Base-by-base conservation (phyloP, 352 stramenopile genomes). In the Phytopythium delawarense region DNA sequence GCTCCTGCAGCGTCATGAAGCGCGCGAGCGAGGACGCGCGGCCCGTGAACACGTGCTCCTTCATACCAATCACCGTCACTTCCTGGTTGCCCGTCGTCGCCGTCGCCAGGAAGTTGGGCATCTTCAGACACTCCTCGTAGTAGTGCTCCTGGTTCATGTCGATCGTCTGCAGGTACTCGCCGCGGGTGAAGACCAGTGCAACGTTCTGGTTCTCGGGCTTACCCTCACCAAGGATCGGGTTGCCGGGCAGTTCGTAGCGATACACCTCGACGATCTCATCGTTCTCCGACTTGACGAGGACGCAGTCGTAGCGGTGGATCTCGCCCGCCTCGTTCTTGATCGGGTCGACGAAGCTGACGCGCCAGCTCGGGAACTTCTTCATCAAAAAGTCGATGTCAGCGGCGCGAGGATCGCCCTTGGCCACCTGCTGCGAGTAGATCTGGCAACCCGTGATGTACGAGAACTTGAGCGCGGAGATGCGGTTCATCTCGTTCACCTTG, bases 141-240 rank as follows among this genome's bases (percentile, higher is more conserved):
- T 95, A 95, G 56, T 94, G 84, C 50, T 96, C 88, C 64, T 96
- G 88, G 66, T 96, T 96, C 88, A 95, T 95, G 74, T 96, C 88
- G 57, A 96, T 96, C 9, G 86, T 94, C 63, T 96, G 88, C 30
- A 96, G 49, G 61, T 91, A 95, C 62, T 96, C 88, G 28, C 88
- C 88, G 28, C 86, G 76, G 9, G 88, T 95, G 59, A 96, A 96
- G 5, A 84, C 80, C 15, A 96, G 66, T 15, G 88, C 88, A 23
- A 94, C 82, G 58, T 96, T 96, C 63, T 96, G 88, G 66, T 96
- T 96, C 57, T 95, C 86, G 0, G 86, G 86, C 39, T 96, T 96
- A 51, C 86, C 88, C 60, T 96, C 86, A 53, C 88, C 88, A 39
- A 96, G 65, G 45, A 96, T 93, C 34, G 88, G 88, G 57, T 96